Evolutionary conservation across 1,284 basidiomycete species (phyloP), one percentile per base, ranked within the genome.

Genomic region (Chiua sp.): DNA sequence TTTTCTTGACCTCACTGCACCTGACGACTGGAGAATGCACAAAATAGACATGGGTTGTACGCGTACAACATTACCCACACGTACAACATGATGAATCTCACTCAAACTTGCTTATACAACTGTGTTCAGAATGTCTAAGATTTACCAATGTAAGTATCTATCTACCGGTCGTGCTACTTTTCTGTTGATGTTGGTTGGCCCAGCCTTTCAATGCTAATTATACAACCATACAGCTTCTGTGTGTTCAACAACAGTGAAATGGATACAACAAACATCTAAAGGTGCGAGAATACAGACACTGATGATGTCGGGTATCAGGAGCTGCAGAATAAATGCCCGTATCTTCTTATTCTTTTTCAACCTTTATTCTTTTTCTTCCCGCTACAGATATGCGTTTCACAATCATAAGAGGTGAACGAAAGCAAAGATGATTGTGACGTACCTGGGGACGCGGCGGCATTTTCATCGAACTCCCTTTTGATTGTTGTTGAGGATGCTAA

Each of bases 281-380:
- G 42, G n/a, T 44, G 42, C 42, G 20, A 13, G n/a, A 44, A 44
- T 44, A 44, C 42, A 44, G n/a, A n/a, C 42, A 44, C 8, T 10
- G n/a, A 20, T 22, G 42, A 44, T 44, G 42, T 22, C 42, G n/a
- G 13, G 7, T 6, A 44, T 44, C 20, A 44, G 20, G n/a, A n/a
- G 22, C n/a, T 22, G 37, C 37, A 20, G 16, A 16, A 39, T 35
- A 39, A 39, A 42, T 42, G n/a, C 13, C 32, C 8, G 47, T 10
- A 11, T 46, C 4, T 18, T 18, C 47, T n/a, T 61, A 86, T 84
- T 47, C 35, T 22, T 68, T 59, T 28, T 67, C 67, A 11, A 55
- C 39, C 48, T 67, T 67, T 49, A 67, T 57, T n/a, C 50, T 67
- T 32, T 63, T 69, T 13, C 28, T 32, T 39, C 30, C 47, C 16